Evolutionary conservation across 495 filamentous ascomycete genomes (phyloP), one percentile per base, ranked within the genome.

Genomic region (Aeminium ludgeri): DNA sequence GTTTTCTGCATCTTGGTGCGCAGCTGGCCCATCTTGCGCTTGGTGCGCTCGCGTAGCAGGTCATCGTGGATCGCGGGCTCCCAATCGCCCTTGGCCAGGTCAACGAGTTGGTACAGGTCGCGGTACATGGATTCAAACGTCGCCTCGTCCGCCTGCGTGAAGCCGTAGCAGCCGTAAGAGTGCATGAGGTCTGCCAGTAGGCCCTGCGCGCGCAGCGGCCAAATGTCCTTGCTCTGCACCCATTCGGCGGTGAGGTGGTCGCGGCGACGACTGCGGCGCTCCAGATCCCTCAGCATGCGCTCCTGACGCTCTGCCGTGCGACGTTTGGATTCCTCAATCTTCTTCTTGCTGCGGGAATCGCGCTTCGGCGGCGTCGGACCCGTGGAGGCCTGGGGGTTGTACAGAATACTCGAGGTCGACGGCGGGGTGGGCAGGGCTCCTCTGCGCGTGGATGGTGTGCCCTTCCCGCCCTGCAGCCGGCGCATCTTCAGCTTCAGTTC

Each of bases 201-300:
- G 11, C 27, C 34, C 29, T 51, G 48, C 1, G 48, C 48, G 16
- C 43, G 48, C 13, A 51, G 34, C 25, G 48, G 48, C 48, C 48
- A 51, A 38, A 51, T 51, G 36, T 46, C 43, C 27, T 51, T 51
- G 38, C 43, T 46, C 43, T 42, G 17, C 38, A 51, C 48, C 48
- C 48, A 51, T 31, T 51, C 48, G 13, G 48, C 48, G 7, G 48
- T 51, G 13, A 51, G 29, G 28, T 46, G 44, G 19, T 51, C 48
- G n/a, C 48, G 38, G n/a, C 44, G 43, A 13, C 48, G 43, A 18
- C 43, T 46, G 18, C 48, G 43, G 20, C 38, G 38, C 19, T 46
- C 43, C 4, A 51, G 34, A 8, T 46, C 48, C 6, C 36, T n/a
- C 5, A 51, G 39, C 43, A 46, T 46, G 11, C 44, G 32, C 32